Evolutionary conservation across 371 early-diverging fungal genomes (phyloP), one percentile per base, ranked within the genome.

Genomic region (Mortierella sp.): DNA sequence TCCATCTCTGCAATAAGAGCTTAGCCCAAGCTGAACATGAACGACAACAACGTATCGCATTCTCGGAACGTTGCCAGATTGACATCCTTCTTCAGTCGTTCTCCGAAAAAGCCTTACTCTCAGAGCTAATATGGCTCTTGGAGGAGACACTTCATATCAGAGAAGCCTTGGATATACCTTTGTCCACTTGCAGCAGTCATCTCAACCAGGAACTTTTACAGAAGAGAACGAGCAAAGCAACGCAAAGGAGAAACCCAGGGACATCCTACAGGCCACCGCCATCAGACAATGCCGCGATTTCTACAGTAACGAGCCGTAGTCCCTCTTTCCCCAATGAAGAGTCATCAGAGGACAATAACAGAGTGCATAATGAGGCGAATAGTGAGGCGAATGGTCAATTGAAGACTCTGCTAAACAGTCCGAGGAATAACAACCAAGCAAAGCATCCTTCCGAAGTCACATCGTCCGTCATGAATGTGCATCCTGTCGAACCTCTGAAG

Each of bases 81-180:
- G 51, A 71, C 45, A 49, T 65, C 43, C 26, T 37, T 14, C 1
- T 67, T 45, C 66, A 55, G 5, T 66, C 54, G 4, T 68, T 66
- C n/a, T 62, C 67, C 1, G 73, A 67, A 24, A 67, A 47, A 12
- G 58, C 57, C 49, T 47, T 67, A 20, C 30, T 73, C 58, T 67
- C 68, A 11, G 67, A 73, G 54, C 52, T 72, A 28, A 43, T 62
- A 16, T 26, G 30, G 14, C 72, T 72, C 11, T 60, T 72, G 43
- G 52, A 72, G 9, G 22, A 49, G 5, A 66, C 72, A 3, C 60
- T 72, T 2, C 22, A 43, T 10, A 40, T 43, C 35, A 37, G 16
- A 11, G 55, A 28, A 11, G 55, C 28, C 52, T 3, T 22, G 22
- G 5, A 22, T 10, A n/a, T 10, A 10, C 9, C 52, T 24, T 26